Evolutionary conservation across 352 stramenopile species (phyloP), one percentile per base, ranked within the genome.

Genomic region (Ochromonadaceae sp.): DNA sequence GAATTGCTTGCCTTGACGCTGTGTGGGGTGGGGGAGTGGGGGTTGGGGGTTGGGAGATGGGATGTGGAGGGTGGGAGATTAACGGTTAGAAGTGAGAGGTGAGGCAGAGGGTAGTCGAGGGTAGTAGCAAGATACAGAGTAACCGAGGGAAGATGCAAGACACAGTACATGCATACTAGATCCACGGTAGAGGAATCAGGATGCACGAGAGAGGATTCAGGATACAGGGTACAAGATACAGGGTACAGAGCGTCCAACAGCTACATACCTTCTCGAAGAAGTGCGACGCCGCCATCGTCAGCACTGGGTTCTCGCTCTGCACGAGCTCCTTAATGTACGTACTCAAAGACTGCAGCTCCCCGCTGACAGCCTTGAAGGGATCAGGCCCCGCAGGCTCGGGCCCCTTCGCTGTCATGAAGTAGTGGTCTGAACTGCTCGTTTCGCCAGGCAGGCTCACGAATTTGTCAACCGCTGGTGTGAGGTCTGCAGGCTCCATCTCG

Each of bases 301-400:
- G 78, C 55, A 98, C 91, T 2, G 93, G 92, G 71, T 96, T 85
- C 72, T 98, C 91, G 40, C 88, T 93, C 12, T 88, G 92, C 17
- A 99, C 82, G 46, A 98, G 88, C 53, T 87, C 82, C 69, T 96
- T 96, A 76, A 99, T 98, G 55, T 81, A 95, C 62, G 94, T 82
- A 17, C 81, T 92, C 67, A 99, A 90, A 31, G 84, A 82, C 50
- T 86, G 75, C 59, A 99, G 83, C 65, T 98, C 91, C 36, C 83
- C 70, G 41, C 77, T 71, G 55, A 94, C 81, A 55, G 95, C 77
- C 12, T 70, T 58, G 61, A 96, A 96, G 32, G 87, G 87, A 65
- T 96, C 87, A 12, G 74, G 49, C 26, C 84, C 40, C 0, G 22
- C 46, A 2, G 60, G 60, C 2, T 30, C 22, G 20, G 63, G 38